These are phyloP conservation scores for Boletus reticulatus DNA, from an alignment of 768 basidiomycete genomes.

Conservation along the genomic window DNA sequence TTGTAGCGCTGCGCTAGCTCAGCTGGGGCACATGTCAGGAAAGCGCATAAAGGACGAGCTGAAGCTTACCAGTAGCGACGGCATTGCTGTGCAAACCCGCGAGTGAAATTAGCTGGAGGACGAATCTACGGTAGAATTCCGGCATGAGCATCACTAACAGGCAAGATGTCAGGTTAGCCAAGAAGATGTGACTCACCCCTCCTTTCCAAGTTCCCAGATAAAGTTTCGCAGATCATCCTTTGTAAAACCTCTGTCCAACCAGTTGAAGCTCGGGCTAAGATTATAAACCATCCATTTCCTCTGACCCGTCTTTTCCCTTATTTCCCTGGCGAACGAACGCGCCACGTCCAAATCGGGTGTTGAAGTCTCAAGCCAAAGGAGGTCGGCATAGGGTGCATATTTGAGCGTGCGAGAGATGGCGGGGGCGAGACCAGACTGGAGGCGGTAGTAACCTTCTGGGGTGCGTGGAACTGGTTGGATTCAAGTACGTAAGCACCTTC, in stretches of 20 bases:
- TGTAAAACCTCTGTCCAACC: constrained; percentile 79
- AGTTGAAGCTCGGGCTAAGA: constrained; percentile 92
- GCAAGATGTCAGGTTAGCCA: background rate
- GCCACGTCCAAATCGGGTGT: constrained; percentile 82
- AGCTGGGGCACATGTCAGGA: constrained; percentile 38
- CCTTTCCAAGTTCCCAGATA: constrained; percentile 87
- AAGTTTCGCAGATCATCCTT: constrained; percentile 79
- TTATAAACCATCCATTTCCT: constrained; percentile 87
- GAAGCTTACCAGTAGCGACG: constrained; percentile 60
- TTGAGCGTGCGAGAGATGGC: constrained; percentile 78
- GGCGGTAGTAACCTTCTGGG: constrained; percentile 89
- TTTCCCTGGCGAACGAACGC: constrained; percentile 69
- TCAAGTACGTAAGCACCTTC: background rate
- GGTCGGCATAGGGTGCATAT: constrained; percentile 85
- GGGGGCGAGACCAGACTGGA: constrained; percentile 74
- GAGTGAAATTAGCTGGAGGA: constrained; percentile 85
- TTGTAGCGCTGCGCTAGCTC: constrained; percentile 81
- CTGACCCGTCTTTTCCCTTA: constrained; percentile 63
- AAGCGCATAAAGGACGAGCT: background rate
- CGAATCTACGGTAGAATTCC: constrained; percentile 53
- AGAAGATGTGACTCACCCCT: constrained; percentile 51
- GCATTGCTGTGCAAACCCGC: constrained; percentile 89
- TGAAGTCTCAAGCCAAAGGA: constrained; percentile 93
- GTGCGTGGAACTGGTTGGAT: constrained; percentile 71
- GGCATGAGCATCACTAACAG: background rate